These are phyloP conservation scores for Penicillium sp. DNA, from an alignment of 2,329 filamentous ascomycete species.

Conservation along the genomic window DNA sequence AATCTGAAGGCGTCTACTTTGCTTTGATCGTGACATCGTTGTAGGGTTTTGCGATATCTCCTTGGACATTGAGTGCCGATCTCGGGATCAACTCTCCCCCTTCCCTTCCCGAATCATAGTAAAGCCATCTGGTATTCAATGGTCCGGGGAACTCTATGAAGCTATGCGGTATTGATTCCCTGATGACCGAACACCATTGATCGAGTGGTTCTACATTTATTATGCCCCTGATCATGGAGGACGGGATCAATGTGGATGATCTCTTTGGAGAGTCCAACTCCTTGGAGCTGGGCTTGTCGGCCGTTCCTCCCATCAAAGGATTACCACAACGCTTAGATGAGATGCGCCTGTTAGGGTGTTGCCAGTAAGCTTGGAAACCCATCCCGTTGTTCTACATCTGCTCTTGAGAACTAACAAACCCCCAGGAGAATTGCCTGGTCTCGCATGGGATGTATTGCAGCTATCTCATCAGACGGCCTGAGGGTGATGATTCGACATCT, in stretches of 20 bases:
- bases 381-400: not conserved
- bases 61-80: not conserved
- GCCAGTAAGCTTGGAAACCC: conserved; percentile 61
- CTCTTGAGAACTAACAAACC: conserved; percentile 23
- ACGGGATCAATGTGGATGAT: conserved; percentile 63
- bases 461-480: conserved; percentile 68
- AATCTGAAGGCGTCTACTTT: not conserved
- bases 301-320: conserved; percentile 58
- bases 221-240: conserved; percentile 56
- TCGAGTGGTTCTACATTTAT: conserved; percentile 7
- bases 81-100: not conserved
- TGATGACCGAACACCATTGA: conserved; percentile 4
- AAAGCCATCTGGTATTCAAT: conserved; percentile 4
- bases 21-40: not conserved
- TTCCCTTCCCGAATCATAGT: conserved; percentile 1
- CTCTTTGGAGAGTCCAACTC: conserved; percentile 66
- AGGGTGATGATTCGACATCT: conserved; percentile 70
- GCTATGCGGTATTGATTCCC: conserved; percentile 15
- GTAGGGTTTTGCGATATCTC: not conserved
- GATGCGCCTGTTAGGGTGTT: conserved; percentile 69
- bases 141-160: conserved; percentile 7
- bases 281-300: conserved; percentile 54
- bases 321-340: conserved; percentile 73
- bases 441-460: conserved; percentile 77
- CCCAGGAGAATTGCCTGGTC: conserved; percentile 80